Percentiles rank a stretch among this genome's conserved stretches.
phyloP scores from a whole-genome alignment of 1,139 yeast species.

The Blastobotrys serpentis region DNA sequence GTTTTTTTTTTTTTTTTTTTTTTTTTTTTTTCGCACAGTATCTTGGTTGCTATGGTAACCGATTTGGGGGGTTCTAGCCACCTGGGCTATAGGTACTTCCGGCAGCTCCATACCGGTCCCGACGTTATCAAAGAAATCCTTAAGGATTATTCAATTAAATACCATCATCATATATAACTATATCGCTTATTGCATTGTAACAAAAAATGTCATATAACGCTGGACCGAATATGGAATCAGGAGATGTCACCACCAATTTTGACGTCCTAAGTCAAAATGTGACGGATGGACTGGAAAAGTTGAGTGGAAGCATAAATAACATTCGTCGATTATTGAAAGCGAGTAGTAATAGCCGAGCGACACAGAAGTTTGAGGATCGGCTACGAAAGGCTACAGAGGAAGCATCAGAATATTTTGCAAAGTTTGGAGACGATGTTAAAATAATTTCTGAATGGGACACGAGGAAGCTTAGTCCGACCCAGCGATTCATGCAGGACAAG shows the following conservation, averaged over 20 bases:
- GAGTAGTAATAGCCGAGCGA: slow-evolving; percentile 14
- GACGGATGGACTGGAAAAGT: slow-evolving; percentile 27
- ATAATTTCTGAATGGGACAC: slow-evolving; percentile 27
- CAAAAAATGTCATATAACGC: slow-evolving; percentile 16
- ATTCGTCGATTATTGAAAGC: slow-evolving; percentile 21
- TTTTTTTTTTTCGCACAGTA: neutral
- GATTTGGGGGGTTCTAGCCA: neutral
- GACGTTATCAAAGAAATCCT: no score
- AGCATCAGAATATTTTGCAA: slow-evolving; percentile 26
- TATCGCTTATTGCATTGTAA: no score
- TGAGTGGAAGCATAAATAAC: slow-evolving; percentile 26
- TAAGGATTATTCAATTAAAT: no score
- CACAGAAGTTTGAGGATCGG: slow-evolving; percentile 21
- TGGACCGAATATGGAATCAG: slow-evolving; percentile 17
- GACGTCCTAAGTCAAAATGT: slow-evolving; percentile 24
- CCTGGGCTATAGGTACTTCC: no score
- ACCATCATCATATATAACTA: no score
- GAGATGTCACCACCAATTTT: slow-evolving; percentile 20
- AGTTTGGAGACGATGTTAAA: slow-evolving; percentile 26
- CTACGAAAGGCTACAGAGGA: slow-evolving; percentile 25
- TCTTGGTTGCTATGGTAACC: neutral
- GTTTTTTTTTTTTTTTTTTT: no score
- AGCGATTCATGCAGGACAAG: slow-evolving; percentile 42
- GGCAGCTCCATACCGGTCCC: no score
- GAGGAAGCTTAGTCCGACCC: slow-evolving; percentile 25